phyloP scores from a whole-genome alignment of 179 eudicot species.

The Dionaea muscipula region DNA sequence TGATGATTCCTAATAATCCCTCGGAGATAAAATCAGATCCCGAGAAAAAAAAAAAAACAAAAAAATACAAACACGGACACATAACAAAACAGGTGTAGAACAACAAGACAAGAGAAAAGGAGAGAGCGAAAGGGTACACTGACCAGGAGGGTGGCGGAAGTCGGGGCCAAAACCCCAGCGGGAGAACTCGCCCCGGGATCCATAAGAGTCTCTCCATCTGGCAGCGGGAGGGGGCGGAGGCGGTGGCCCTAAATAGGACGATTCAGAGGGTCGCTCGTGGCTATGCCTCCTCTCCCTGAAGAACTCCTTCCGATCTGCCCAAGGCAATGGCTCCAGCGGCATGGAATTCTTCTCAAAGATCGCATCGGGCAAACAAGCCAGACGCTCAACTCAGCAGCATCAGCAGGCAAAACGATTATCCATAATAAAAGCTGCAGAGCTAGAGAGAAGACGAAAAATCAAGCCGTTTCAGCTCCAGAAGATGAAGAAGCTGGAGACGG shows the following conservation, averaged over 20 bases:
- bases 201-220: conserved; percentile 14
- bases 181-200: conserved; percentile 10
- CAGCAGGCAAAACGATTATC: neutral
- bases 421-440: neutral
- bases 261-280: conserved; percentile 6
- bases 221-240: neutral
- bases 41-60: too few species aligned
- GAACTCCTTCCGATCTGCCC: conserved; percentile 34
- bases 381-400: neutral
- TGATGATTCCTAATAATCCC: too few species aligned
- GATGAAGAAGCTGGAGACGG: neutral
- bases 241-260: neutral
- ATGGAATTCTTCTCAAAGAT: conserved; percentile 29
- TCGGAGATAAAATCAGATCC: too few species aligned
- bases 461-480: too few species aligned
- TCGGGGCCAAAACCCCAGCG: conserved; percentile 8
- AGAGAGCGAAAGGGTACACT: conserved; percentile 1
- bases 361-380: conserved; percentile 11
- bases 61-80: neutral
- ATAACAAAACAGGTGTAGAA: neutral
- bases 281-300: conserved; percentile 11
- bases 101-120: neutral
- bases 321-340: conserved; percentile 91
- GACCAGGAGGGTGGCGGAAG: conserved; percentile 13
- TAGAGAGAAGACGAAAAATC: neutral